Evolutionary conservation across 371 early-diverging fungal genomes (phyloP).

Genomic region (Mortierella sp.): DNA sequence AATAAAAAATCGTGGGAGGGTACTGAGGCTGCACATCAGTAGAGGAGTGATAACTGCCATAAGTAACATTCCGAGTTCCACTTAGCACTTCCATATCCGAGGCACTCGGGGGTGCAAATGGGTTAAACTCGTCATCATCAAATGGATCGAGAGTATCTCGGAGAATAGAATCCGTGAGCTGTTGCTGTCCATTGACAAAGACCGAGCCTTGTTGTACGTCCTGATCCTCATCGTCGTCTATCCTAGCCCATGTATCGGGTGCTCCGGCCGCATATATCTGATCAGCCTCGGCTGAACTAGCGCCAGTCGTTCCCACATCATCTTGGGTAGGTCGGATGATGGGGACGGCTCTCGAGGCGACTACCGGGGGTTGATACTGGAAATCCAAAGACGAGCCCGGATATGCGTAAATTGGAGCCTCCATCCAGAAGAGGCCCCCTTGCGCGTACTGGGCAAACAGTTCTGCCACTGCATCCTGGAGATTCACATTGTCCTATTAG

Average conservation of each 20-base stretch:
- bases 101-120: constrained; percentile 52
- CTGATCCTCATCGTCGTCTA: constrained; percentile 43
- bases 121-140: constrained; percentile 54
- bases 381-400: constrained; percentile 11
- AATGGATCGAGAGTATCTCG: constrained; percentile 41
- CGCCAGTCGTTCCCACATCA: neutral
- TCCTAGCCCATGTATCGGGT: constrained; percentile 36
- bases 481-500: constrained; percentile 45
- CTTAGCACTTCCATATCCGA: constrained; percentile 37
- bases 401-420: constrained; percentile 28
- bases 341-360: constrained; percentile 22
- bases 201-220: constrained; percentile 1
- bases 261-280: neutral
- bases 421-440: constrained; percentile 43
- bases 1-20: constrained; percentile 44
- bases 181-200: constrained; percentile 3
- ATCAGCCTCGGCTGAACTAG: neutral
- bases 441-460: constrained; percentile 45
- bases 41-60: constrained; percentile 21
- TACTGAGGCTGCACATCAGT: constrained; percentile 17
- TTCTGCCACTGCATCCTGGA: constrained; percentile 48
- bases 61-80: constrained; percentile 19
- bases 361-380: constrained; percentile 15
- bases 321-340: constrained; percentile 22
- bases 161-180: neutral